Evolutionary conservation across 2,329 filamentous ascomycete species (phyloP).

Genomic region (Trichoderma atroviride): DNA sequence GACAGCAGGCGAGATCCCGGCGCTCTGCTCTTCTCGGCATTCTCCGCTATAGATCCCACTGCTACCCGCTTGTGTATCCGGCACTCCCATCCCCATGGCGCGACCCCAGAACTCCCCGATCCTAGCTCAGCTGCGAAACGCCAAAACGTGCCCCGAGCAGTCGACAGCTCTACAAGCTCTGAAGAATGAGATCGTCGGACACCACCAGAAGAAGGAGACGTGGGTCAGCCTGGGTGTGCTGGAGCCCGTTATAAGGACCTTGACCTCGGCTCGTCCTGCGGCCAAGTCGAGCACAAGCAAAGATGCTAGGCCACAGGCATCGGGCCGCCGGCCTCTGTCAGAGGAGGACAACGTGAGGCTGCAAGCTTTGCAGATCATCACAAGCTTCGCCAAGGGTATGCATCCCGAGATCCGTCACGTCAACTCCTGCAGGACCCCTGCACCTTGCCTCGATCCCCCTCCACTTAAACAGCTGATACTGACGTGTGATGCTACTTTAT

Average conservation of each 20-base stretch:
- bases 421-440: not conserved
- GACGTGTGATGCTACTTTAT: not conserved
- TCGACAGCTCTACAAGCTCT: slow-evolving; percentile 67
- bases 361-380: slow-evolving; percentile 82
- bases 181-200: slow-evolving; percentile 89
- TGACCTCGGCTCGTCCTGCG: slow-evolving; percentile 42
- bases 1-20: not conserved
- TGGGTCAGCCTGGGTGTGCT: slow-evolving; percentile 73
- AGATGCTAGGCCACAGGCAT: slow-evolving; percentile 39
- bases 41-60: slow-evolving; percentile 17
- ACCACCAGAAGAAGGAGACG: slow-evolving; percentile 81
- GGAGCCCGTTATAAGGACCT: slow-evolving; percentile 55
- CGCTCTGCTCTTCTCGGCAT: not conserved
- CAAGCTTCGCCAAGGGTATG: slow-evolving; percentile 81
- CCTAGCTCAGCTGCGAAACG: slow-evolving; percentile 59
- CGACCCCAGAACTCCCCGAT: slow-evolving; percentile 56
- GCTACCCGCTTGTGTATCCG: slow-evolving; percentile 4
- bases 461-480: not conserved
- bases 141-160: slow-evolving; percentile 55
- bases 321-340: slow-evolving; percentile 47
- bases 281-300: slow-evolving; percentile 46
- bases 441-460: not conserved
- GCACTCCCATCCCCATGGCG: slow-evolving; percentile 50
- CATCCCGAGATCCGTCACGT: not conserved
- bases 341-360: slow-evolving; percentile 70